These are phyloP conservation scores for Globisporangium paroecandrum DNA, from an alignment of 352 stramenopile genomes.

Conservation along the genomic window DNA sequence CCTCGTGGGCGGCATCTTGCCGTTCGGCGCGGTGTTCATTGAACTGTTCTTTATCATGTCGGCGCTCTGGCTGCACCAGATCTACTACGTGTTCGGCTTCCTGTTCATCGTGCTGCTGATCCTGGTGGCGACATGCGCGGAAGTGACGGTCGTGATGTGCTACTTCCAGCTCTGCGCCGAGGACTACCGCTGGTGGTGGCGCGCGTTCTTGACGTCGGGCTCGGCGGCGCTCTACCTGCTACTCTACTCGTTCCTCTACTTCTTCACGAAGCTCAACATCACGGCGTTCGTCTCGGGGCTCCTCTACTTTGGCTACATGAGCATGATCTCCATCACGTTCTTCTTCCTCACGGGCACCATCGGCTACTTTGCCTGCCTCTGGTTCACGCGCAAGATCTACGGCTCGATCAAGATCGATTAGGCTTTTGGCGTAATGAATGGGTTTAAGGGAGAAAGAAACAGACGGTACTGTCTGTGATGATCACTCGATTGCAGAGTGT, in stretches of 20 bases:
- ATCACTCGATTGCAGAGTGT: neutral
- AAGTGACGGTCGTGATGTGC: constrained; percentile 99
- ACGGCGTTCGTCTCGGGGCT: constrained; percentile 90
- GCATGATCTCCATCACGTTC: constrained; percentile 95
- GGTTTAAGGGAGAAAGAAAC: neutral
- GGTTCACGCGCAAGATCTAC: constrained; percentile 99
- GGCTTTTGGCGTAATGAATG: neutral
- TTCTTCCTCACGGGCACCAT: constrained; percentile 97
- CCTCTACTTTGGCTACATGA: constrained; percentile 99
- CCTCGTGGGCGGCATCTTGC: constrained; percentile 96
- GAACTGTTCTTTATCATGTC: constrained; percentile 99
- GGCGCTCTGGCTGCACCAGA: constrained; percentile 98
- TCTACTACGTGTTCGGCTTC: constrained; percentile 99
- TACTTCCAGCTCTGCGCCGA: constrained; percentile 99
- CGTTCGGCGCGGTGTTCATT: constrained; percentile 99
- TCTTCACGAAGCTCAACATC: constrained; percentile 97
- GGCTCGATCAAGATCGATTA: constrained; percentile 93
- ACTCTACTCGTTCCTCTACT: constrained; percentile 99
- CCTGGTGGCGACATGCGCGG: constrained; percentile 95
- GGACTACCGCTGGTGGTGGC: constrained; percentile 99
- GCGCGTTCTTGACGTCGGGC: constrained; percentile 95
- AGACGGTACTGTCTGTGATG: neutral
- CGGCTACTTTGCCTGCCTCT: constrained; percentile 97
- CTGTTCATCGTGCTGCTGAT: constrained; percentile 98
- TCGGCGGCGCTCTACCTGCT: constrained; percentile 97